Evolutionary conservation across 176 grass and related monocot species (phyloP), one percentile per base, ranked within the genome.

Genomic region (Hyparrhenia diplandra): DNA sequence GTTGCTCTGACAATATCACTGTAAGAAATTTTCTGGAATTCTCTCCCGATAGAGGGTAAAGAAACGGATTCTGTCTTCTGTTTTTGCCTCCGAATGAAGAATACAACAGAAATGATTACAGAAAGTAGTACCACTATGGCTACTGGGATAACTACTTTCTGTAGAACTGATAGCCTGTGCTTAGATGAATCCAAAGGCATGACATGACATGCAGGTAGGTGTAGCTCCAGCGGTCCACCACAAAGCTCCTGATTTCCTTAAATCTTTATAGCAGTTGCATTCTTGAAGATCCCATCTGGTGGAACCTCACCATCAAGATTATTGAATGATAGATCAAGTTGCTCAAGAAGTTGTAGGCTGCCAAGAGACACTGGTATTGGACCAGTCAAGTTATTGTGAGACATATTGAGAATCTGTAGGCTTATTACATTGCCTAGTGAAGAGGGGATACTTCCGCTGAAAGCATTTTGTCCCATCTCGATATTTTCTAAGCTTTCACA

Each of bases 401-500:
- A 57, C 20, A 57, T n/a, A 9, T 57, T 57, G 8, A 57, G 52
- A 57, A 57, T 57, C 21, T 57, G 52, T 57, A 57, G 1, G 21
- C 21, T 57, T n/a, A 8, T 57, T 23, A 57, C 2, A 23, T 57
- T 57, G 2, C 52, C 52, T 57, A 57, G 52, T 57, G 52, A 57
- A 23, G 7, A 23, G 52, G 52, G 52, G 7, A 23, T 57, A 23
- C 8, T 23, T 57, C 52, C 20, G 8, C 52, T 57, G 52, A 57
- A 57, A 57, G 52, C 52, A 57, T 57, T 57, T 23, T 57, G 21
- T 1, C 52, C 52, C 21, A 57, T 2, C 52, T 57, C 52, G 3
- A 57, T 23, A 57, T 57, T 2, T 57, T n/a, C 14, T 18, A 89
- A 57, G 4, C 76, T 83, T 6, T 73, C 69, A 31, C 83, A 68